A percentile compares a stretch with the other conserved stretches of the same genome.
These are phyloP conservation scores for Berkeleyomyces rouxiae DNA, from an alignment of 2,329 filamentous ascomycete species.

Conservation along the genomic window DNA sequence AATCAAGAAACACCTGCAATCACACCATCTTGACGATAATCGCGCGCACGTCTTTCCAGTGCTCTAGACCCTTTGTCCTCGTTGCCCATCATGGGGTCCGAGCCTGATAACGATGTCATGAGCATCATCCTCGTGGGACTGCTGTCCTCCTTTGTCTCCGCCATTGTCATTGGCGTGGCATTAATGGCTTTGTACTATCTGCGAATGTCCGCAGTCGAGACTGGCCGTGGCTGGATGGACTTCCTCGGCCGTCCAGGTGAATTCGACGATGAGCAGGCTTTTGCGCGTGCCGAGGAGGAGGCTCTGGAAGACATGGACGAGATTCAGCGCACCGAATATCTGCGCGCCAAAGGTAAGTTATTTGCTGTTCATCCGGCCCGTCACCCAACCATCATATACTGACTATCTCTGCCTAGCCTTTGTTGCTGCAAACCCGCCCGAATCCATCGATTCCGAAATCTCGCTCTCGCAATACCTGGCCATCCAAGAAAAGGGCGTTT, in stretches of 20 bases:
- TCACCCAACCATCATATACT: not conserved
- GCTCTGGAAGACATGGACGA: constrained; percentile 94
- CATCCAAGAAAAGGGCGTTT: constrained; percentile 98
- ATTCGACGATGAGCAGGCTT: constrained; percentile 94
- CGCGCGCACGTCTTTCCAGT: not conserved
- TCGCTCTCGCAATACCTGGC: constrained; percentile 93
- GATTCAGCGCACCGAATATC: constrained; percentile 72
- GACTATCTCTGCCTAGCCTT: constrained; percentile 47
- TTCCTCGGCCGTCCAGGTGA: constrained; percentile 85
- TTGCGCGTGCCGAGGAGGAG: constrained; percentile 83
- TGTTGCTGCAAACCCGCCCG: constrained; percentile 81
- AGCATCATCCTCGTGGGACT: constrained; percentile 57
- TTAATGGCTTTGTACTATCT: constrained; percentile 56
- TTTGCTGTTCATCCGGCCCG: not conserved
- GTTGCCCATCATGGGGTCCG: constrained; percentile 8
- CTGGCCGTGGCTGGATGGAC: constrained; percentile 40
- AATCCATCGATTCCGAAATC: constrained; percentile 91
- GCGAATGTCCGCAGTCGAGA: constrained; percentile 1
- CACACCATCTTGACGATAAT: not conserved
- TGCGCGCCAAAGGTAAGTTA: constrained; percentile 73
- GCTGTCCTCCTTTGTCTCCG: constrained; percentile 73
- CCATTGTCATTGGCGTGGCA: constrained; percentile 51
- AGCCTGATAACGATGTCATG: constrained; percentile 12
- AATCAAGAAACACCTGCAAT: no score
- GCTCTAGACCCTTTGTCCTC: not conserved